Evolutionary conservation across 371 early-diverging fungal species (phyloP).

Genomic region (Rhizopus stolonifer): DNA sequence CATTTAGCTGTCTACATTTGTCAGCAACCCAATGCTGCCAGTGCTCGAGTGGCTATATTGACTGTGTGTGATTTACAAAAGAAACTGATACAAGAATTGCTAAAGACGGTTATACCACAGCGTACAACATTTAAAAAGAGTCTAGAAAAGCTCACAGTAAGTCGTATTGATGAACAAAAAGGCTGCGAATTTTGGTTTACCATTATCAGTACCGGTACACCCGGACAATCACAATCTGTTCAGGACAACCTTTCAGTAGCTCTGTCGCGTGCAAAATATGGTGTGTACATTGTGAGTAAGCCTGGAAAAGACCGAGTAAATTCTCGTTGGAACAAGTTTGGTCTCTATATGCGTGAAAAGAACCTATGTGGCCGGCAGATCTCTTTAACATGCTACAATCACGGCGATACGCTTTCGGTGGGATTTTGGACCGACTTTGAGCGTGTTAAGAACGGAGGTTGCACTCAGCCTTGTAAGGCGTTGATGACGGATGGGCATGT

Average conservation of each 20-base stretch:
- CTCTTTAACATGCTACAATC: constrained; percentile 10
- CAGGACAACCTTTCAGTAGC: constrained; percentile 25
- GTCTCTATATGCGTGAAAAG: constrained; percentile 22
- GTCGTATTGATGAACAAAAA: constrained; percentile 20
- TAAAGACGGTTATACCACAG: constrained; percentile 19
- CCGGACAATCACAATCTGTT: constrained; percentile 5
- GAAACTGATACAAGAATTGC: constrained; percentile 14
- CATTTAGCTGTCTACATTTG: constrained; percentile 36
- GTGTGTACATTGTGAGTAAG: constrained; percentile 41
- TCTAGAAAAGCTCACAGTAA: constrained; percentile 10
- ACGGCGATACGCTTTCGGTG: constrained; percentile 11
- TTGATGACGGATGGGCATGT: constrained; percentile 42
- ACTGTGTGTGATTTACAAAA: constrained; percentile 24
- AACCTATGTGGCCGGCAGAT: constrained; percentile 2
- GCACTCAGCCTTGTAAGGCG: constrained; percentile 24
- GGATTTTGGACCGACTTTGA: constrained; percentile 28
- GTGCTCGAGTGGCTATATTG: constrained; percentile 20
- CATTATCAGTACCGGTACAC: constrained; percentile 31
- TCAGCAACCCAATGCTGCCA: constrained; percentile 29
- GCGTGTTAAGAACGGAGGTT: constrained; percentile 39
- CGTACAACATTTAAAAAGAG: constrained; percentile 16
- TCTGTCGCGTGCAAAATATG: constrained; percentile 38
- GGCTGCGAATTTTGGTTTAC: constrained; percentile 29
- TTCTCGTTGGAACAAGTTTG: constrained; percentile 26
- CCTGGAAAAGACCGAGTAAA: constrained; percentile 8